Evolutionary conservation across 2,329 filamentous ascomycete species (phyloP).

Genomic region (Bimuria novae-zelandiae): DNA sequence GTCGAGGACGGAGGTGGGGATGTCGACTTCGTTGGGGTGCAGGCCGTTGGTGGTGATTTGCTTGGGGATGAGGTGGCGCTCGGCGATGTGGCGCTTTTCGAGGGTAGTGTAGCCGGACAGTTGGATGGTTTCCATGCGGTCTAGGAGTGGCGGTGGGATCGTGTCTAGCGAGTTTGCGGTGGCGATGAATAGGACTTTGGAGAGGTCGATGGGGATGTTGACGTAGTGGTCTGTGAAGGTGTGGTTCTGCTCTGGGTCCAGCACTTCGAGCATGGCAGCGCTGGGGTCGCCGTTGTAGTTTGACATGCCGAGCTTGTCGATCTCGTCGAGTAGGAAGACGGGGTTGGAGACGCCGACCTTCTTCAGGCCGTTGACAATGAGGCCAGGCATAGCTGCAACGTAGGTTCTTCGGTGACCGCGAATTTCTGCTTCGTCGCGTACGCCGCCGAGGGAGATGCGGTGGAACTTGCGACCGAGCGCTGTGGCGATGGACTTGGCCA

Average conservation of each 20-base stretch:
- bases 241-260: slow-evolving; percentile 96
- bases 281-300: slow-evolving; percentile 96
- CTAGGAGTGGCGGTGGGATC: slow-evolving; percentile 89
- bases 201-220: slow-evolving; percentile 91
- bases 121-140: slow-evolving; percentile 95
- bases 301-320: slow-evolving; percentile 90
- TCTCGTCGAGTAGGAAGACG: slow-evolving; percentile 94
- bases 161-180: slow-evolving; percentile 95
- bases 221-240: slow-evolving; percentile 96
- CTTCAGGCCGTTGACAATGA: slow-evolving; percentile 90
- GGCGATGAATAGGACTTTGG: slow-evolving; percentile 96
- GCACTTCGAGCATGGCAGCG: slow-evolving; percentile 95
- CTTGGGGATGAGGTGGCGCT: slow-evolving; percentile 92
- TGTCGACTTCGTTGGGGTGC: slow-evolving; percentile 70
- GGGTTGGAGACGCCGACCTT: slow-evolving; percentile 96
- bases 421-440: slow-evolving; percentile 96
- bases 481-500: slow-evolving; percentile 90
- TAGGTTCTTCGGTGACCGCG: slow-evolving; percentile 93
- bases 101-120: slow-evolving; percentile 95
- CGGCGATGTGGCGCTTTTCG: slow-evolving; percentile 94
- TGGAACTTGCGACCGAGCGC: slow-evolving; percentile 95
- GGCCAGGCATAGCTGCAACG: slow-evolving; percentile 96
- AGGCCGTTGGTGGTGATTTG: slow-evolving; percentile 92
- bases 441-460: slow-evolving; percentile 92
- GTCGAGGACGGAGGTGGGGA: slow-evolving; percentile 83